These are phyloP conservation scores for Oenanthe javanica DNA, from an alignment of 140 eudicot species.

Conservation along the genomic window DNA sequence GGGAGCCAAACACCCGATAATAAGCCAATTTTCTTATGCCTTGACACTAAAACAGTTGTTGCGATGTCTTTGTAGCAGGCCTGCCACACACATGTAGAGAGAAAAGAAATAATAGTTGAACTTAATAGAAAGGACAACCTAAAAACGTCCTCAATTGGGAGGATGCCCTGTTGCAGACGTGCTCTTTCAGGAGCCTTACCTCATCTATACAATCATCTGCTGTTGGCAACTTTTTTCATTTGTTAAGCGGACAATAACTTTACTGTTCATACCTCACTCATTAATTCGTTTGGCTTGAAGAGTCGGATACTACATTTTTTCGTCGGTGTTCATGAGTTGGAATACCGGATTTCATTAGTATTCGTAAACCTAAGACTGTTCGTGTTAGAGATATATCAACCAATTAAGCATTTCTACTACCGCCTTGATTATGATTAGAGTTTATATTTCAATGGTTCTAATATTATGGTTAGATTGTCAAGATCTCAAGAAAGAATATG, in stretches of 20 bases:
- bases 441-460: background rate
- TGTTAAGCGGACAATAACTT: background rate
- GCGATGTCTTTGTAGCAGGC: background rate
- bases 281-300: background rate
- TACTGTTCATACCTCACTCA: background rate
- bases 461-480: background rate
- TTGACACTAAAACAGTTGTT: background rate
- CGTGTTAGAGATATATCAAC: background rate
- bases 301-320: too few species aligned
- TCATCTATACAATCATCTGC: background rate
- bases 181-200: background rate
- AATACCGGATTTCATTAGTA: too few species aligned
- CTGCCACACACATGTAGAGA: background rate
- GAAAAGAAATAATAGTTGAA: background rate
- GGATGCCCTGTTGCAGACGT: background rate
- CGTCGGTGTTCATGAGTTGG: background rate
- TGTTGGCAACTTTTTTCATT: background rate
- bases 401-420: background rate
- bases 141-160: background rate
- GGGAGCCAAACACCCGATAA: too few species aligned
- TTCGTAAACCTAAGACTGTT: too few species aligned
- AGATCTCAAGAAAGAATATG: background rate
- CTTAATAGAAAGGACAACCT: background rate
- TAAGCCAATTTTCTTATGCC: background rate
- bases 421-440: background rate